A percentile compares a stretch with the other conserved stretches of the same genome.
phyloP scores from a whole-genome alignment of 2,329 filamentous ascomycete genomes.

The Trichoderma citrinoviride region DNA sequence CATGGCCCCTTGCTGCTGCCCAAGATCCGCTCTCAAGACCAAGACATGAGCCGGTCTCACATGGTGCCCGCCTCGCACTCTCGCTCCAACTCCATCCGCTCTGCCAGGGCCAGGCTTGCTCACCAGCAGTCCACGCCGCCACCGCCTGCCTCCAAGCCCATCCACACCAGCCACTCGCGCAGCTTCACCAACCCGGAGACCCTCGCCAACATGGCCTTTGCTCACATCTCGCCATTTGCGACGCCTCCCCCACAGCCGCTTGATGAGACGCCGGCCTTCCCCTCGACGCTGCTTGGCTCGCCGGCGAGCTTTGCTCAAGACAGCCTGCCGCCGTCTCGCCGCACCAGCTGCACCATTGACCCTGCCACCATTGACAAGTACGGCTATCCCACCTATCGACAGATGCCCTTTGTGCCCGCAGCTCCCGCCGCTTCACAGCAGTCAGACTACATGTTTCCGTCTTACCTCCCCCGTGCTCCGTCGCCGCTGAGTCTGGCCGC shows the following conservation, averaged over 20 bases:
- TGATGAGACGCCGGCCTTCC: slow-evolving; percentile 28
- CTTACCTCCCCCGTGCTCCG: slow-evolving; percentile 46
- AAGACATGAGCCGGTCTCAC: slow-evolving; percentile 57
- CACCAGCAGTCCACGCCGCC: slow-evolving; percentile 29
- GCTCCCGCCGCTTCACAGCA: slow-evolving; percentile 23
- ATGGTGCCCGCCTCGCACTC: slow-evolving; percentile 23
- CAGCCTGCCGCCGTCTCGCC: slow-evolving; percentile 41
- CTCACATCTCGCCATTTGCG: slow-evolving; percentile 41
- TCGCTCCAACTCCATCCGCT: slow-evolving; percentile 16
- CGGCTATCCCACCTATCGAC: slow-evolving; percentile 81
- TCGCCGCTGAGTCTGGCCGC: slow-evolving; percentile 44
- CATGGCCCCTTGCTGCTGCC: slow-evolving; percentile 78
- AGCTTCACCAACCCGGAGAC: slow-evolving; percentile 62
- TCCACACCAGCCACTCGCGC: slow-evolving; percentile 50
- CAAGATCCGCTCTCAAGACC: slow-evolving; percentile 83
- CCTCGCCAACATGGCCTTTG: slow-evolving; percentile 41
- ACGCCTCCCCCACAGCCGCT: slow-evolving; percentile 18
- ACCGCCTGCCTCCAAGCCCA: slow-evolving; percentile 29
- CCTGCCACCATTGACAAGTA: slow-evolving; percentile 64
- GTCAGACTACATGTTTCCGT: slow-evolving; percentile 44
- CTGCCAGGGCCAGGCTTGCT: slow-evolving; percentile 10
- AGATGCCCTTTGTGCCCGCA: slow-evolving; percentile 54
- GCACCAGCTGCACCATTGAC: slow-evolving; percentile 65
- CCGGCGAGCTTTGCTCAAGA: slow-evolving; percentile 57
- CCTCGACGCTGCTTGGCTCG: slow-evolving; percentile 61